Conservation (phyloP, 177 flowering plant species). For the Vitis hybrid region DNA sequence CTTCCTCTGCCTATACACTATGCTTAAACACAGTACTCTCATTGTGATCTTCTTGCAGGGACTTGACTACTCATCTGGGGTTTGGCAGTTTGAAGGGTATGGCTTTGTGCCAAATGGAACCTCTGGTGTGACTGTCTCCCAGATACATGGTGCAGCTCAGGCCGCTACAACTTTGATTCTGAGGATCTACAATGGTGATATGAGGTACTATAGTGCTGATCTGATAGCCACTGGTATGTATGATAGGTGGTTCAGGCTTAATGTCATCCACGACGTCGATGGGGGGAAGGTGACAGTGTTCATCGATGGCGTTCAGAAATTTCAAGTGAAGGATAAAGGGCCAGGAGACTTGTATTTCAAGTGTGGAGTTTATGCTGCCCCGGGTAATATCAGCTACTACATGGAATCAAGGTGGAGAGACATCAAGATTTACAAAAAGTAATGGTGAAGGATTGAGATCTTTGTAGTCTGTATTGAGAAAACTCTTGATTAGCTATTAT, state of each 20-base stretch:
- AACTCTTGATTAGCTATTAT: too few relatives aligned
- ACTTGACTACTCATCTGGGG: slow-evolving; percentile 31
- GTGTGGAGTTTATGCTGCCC: slow-evolving; percentile 46
- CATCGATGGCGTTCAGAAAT: slow-evolving; percentile 28
- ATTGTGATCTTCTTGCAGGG: slow-evolving; percentile 10
- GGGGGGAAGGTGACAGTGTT: slow-evolving; percentile 35
- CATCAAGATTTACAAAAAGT: slow-evolving; percentile 15
- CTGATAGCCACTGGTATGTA: slow-evolving; percentile 25
- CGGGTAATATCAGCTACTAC: slow-evolving; percentile 11
- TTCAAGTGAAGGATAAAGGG: slow-evolving; percentile 27
- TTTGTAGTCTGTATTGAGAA: too few relatives aligned
- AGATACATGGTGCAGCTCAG: slow-evolving; percentile 38
- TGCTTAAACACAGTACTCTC: neutral
- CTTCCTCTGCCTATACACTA: neutral
- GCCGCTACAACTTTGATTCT: slow-evolving; percentile 26
- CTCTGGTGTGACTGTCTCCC: slow-evolving; percentile 37
- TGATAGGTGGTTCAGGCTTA: slow-evolving; percentile 43
- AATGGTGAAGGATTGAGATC: too few relatives aligned
- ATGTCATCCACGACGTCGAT: slow-evolving; percentile 39
- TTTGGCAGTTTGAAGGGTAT: slow-evolving; percentile 42
- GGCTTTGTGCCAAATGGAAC: slow-evolving; percentile 42
- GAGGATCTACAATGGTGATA: slow-evolving; percentile 36
- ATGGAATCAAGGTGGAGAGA: slow-evolving; percentile 31
- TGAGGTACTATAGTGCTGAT: slow-evolving; percentile 30
- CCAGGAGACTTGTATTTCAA: slow-evolving; percentile 46